Evolutionary conservation across 805 yeast species (phyloP), one percentile per base, ranked within the genome.

Genomic region (Nakazawaea anatomiae): DNA sequence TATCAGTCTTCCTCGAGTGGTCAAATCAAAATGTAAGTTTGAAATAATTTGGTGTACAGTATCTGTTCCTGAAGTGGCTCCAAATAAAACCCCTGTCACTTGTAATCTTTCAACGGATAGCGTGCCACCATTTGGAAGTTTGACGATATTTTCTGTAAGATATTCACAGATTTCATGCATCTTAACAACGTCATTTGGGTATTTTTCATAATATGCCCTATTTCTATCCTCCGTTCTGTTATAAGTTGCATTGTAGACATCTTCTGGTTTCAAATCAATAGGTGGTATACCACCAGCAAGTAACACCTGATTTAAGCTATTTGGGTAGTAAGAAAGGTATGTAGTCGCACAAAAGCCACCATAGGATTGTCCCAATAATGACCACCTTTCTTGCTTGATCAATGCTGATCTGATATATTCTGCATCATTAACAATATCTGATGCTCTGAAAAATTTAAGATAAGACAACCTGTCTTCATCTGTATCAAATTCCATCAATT

Each of bases 281-380:
- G 85, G 85, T 2, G 86, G 85, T 11, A 80, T 68, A 5, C 85
- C 86, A 1, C 83, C 86, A 0, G 85, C 74, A 28, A 80, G 60
- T 14, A 80, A 57, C 1, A 75, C 76, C 46, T 70, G 73, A 41
- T 66, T 66, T 30, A 80, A 52, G 2, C 76, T 64, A 1, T 60
- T 59, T 1, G 80, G 73, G 51, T 35, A 73, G 50, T 66, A 65
- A 4, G 83, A 76, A 18, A 77, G 59, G 57, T 80, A 80, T 3
- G 79, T 75, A 55, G 74, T 68, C 25, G 71, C 61, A 55, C 79
- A 71, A 54, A 78, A 80, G 0, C 84, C 84, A 28, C 85, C 83
- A 57, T 70, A 77, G 2, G 80, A 74, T 57, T 79, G 83, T 8
- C 85, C 86, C 36, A 75, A 58, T 14, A 80, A 53, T 12, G 80